Evolutionary conservation across 2,329 filamentous ascomycete genomes (phyloP), one percentile per base, ranked within the genome.

Genomic region (Aureobasidium sp.): DNA sequence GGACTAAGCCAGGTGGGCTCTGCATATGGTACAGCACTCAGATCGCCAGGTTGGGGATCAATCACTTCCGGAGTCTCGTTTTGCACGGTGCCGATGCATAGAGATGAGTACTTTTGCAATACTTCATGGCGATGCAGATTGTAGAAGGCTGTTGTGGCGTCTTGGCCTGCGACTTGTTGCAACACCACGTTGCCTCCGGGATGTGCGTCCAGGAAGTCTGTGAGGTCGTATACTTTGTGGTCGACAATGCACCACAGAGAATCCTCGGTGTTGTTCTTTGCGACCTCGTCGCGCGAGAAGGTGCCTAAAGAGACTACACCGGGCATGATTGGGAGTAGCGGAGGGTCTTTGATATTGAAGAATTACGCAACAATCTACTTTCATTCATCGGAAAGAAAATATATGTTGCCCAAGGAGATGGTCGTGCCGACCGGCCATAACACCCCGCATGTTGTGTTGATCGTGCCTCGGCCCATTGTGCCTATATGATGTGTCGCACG

Each of bases 101-200:
- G 82, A 69, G 84, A 80, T 51, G 81, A 77, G 79, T 95, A 95
- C 74, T 91, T 91, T 64, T 86, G 79, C 12, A 96, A 82, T n/a
- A 95, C 89, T 75, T 96, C 91, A 68, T 96, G 90, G 29, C 91
- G 82, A 77, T 96, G 91, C 59, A 96, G 85, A 79, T 95, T 95
- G 83, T 95, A 96, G 76, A 95, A 96, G 62, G 87, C 88, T 39
- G 82, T 78, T 1, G 91, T 96, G 56, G 90, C 90, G 71, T 96
- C 91, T 67, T 85, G 82, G 65, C 91, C 91, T 34, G 89, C 91
- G 52, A 93, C 84, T 75, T 96, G 90, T 60, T 84, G 82, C 41
- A 95, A 84, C 27, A 95, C 90, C 47, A 88, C 86, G 69, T 87
- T 85, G 69, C 90, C 91, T 68, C 90, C 90, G 0, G 91, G 91